Evolutionary conservation across 2,329 filamentous ascomycete genomes (phyloP), one percentile per base, ranked within the genome.

Genomic region (Exophiala mesophila): DNA sequence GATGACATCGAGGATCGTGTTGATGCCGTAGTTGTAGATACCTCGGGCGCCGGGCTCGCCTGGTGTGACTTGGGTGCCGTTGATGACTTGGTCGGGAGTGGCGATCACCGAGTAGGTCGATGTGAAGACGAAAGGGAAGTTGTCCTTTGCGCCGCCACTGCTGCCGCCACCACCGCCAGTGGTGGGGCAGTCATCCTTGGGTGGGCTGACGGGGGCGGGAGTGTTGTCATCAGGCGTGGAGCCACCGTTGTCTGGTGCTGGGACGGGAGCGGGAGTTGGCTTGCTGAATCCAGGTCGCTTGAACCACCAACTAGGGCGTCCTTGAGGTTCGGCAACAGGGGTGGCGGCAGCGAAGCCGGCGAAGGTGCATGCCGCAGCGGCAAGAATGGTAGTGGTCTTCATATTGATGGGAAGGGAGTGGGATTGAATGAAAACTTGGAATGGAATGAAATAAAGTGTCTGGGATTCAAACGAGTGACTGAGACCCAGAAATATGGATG

Each of bases 21-120:
- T 76, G 60, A 78, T 68, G 49, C 71, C 73, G 54, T 70, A 73
- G 54, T 71, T 68, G 66, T 70, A 78, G 44, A 68, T 59, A 15
- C 73, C 74, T 23, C 59, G 58, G 29, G 70, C 66, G 24, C 70
- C 69, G 28, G 60, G 53, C 10, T 72, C 59, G 5, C 71, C 18
- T 65, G 66, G 1, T 62, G 45, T 56, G 3, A 57, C 51, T 39
- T 60, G 63, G 4, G 63, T 64, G 36, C 57, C 58, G 48, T 71
- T 63, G 50, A 74, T 67, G 44, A 77, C 72, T 52, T 77, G 63
- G 31, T 71, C 63, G 1, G 72, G 72, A 3, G 62, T 69, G 12
- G 74, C 73, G 31, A 65, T 57, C 44, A 77, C 59, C 29, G 63
- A 52, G 61, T 68, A 76, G 44, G 65, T 70, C 15, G 68, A 71